These are phyloP conservation scores for Fusarium setosum DNA, from an alignment of 2,329 filamentous ascomycete genomes.

Conservation along the genomic window DNA sequence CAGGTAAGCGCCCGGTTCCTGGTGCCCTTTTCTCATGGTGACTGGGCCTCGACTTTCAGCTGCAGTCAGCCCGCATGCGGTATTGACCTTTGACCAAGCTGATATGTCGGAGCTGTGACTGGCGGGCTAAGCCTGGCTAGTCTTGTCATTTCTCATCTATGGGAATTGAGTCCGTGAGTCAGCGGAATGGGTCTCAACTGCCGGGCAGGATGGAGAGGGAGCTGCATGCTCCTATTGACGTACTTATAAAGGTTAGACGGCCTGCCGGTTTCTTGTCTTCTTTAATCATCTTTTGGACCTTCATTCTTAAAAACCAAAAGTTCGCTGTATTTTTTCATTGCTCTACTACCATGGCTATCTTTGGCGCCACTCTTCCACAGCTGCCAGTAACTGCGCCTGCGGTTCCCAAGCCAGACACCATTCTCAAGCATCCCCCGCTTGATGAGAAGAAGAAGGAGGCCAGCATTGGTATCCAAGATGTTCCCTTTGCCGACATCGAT, in stretches of 20 bases:
- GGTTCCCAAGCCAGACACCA: slow-evolving; percentile 12
- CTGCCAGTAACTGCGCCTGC: background rate
- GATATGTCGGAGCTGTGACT: background rate
- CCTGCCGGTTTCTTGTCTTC: too few species aligned
- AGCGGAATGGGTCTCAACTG: too few species aligned
- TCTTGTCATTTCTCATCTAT: background rate
- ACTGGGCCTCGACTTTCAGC: background rate
- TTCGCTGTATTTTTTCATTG: background rate
- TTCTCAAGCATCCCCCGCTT: slow-evolving; percentile 44
- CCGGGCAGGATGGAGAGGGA: too few species aligned
- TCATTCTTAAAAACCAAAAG: too few species aligned
- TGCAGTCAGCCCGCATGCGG: slow-evolving; percentile 6
- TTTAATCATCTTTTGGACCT: too few species aligned
- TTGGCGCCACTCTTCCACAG: slow-evolving; percentile 4
- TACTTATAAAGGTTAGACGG: too few species aligned
- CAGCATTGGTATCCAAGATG: slow-evolving; percentile 38
- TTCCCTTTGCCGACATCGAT: slow-evolving; percentile 47
- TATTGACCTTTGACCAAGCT: background rate
- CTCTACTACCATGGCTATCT: slow-evolving; percentile 2
- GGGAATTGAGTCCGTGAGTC: background rate
- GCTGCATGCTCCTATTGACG: too few species aligned
- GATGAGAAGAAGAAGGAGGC: slow-evolving; percentile 42
- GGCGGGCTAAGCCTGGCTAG: background rate
- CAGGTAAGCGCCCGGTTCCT: background rate
- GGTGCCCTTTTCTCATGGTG: background rate